Percentiles rank a stretch among this genome's conserved stretches.
Conservation (phyloP, 2,329 filamentous ascomycete species). For the Endocalyx cinctus region DNA sequence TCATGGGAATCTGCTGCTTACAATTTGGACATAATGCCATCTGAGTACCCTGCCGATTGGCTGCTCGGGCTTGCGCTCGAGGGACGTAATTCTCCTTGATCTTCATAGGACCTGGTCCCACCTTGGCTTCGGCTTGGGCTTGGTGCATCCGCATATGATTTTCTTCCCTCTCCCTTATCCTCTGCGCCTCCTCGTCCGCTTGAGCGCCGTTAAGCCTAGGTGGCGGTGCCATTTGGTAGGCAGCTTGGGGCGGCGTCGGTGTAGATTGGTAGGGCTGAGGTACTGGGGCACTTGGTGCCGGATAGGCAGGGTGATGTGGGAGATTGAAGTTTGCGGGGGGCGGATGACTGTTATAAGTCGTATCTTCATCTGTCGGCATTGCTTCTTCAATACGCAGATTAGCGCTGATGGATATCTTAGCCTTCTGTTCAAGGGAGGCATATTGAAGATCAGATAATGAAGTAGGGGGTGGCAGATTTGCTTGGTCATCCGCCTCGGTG, state of each 20-base stretch:
- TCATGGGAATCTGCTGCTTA: conserved; percentile 79
- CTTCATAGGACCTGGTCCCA: conserved; percentile 68
- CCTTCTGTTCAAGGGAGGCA: conserved; percentile 91
- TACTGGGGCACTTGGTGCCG: conserved; percentile 21
- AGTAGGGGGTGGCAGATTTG: conserved; percentile 82
- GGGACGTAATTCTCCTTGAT: conserved; percentile 93
- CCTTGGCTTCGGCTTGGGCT: conserved; percentile 72
- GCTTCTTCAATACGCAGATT: conserved; percentile 90
- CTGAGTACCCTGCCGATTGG: conserved; percentile 58
- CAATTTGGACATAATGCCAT: conserved; percentile 89
- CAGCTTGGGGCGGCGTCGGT: conserved; percentile 31
- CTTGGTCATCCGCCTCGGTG: conserved; percentile 79
- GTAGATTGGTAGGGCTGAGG: conserved; percentile 28
- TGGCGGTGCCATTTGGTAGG: conserved; percentile 29
- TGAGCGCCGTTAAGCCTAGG: conserved; percentile 35
- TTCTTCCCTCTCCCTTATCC: conserved; percentile 59
- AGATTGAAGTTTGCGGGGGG: conserved; percentile 32
- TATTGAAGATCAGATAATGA: conserved; percentile 89
- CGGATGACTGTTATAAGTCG: conserved; percentile 48
- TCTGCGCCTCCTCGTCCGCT: conserved; percentile 58
- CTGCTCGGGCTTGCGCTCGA: conserved; percentile 67
- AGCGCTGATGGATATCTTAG: conserved; percentile 77
- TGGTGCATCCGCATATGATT: conserved; percentile 64
- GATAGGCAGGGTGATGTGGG: conserved; percentile 40
- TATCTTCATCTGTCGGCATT: conserved; percentile 75